Conservation (phyloP, 176 grass and related monocot species). For the Hordeum marinum region DNA sequence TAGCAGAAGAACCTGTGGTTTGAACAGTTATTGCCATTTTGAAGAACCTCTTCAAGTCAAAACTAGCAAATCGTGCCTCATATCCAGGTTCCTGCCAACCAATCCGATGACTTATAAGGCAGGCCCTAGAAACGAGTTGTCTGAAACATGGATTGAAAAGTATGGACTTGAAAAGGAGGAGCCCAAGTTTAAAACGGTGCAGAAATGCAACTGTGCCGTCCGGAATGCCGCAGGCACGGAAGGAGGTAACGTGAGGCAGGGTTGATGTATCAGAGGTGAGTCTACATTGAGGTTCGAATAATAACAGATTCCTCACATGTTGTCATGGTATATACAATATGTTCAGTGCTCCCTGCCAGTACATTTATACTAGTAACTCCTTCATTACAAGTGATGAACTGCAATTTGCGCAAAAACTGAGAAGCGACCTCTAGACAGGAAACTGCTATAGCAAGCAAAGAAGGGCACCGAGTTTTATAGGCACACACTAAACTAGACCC, state of each 20-base stretch:
- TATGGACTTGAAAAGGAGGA: background rate
- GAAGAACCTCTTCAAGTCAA: constrained; percentile 51
- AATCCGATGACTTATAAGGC: background rate
- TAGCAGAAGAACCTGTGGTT: constrained; percentile 31
- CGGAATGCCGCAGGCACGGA: too few relatives aligned
- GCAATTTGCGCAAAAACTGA: background rate
- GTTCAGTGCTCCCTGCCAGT: background rate
- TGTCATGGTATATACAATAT: background rate
- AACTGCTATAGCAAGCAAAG: background rate
- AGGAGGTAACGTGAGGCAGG: too few relatives aligned
- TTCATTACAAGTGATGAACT: background rate
- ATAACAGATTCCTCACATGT: background rate
- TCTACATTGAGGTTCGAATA: background rate
- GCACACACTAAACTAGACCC: background rate
- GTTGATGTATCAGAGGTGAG: too few relatives aligned
- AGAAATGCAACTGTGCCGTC: background rate
- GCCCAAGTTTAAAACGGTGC: background rate
- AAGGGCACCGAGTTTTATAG: background rate
- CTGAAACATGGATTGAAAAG: background rate
- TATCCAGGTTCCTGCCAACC: constrained; percentile 46
- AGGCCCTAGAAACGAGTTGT: background rate
- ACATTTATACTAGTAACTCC: background rate
- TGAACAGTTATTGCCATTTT: constrained; percentile 34
- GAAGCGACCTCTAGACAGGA: background rate
- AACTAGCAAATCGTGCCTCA: constrained; percentile 47